Conservation (phyloP, 208 protist species). For the Acanthamoeba lenticulata region DNA sequence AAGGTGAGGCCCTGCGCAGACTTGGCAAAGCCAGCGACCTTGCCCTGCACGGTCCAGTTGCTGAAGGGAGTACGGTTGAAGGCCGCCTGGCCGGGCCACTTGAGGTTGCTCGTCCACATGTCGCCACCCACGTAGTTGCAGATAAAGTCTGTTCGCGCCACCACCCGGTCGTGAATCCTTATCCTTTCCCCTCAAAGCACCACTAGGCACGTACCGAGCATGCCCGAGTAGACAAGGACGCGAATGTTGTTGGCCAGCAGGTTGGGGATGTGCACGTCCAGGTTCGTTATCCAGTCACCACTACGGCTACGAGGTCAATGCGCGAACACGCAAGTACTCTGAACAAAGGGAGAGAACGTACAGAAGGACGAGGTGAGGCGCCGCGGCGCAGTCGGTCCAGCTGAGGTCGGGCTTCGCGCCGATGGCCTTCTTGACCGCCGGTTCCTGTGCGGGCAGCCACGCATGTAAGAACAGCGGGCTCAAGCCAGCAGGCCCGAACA, state of each 20-base stretch:
- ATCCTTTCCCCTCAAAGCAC: background rate
- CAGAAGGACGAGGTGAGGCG: slow-evolving; percentile 1
- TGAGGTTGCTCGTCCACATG: slow-evolving; percentile 13
- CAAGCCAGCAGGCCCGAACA: background rate
- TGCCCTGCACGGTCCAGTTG: slow-evolving; percentile 29
- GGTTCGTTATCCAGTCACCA: slow-evolving; percentile 33
- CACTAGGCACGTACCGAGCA: background rate
- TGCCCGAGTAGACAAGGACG: slow-evolving; percentile 34
- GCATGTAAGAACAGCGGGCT: no score
- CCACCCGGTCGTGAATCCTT: background rate
- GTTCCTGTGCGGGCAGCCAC: background rate
- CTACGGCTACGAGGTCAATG: background rate
- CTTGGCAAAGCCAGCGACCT: slow-evolving; percentile 25
- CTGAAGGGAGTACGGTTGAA: background rate
- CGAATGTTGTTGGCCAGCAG: slow-evolving; percentile 54
- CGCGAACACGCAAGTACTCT: background rate
- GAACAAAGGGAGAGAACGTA: background rate
- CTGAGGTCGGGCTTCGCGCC: background rate
- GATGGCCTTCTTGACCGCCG: slow-evolving; percentile 11
- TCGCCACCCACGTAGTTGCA: slow-evolving; percentile 55
- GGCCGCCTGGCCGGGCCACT: slow-evolving; percentile 5
- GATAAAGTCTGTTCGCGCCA: background rate
- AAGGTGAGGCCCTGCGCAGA: background rate
- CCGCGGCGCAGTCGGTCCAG: background rate
- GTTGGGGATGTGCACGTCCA: slow-evolving; percentile 44